These are phyloP conservation scores for Talaromyces verruculosus DNA, from an alignment of 2,329 filamentous ascomycete species.

Conservation along the genomic window DNA sequence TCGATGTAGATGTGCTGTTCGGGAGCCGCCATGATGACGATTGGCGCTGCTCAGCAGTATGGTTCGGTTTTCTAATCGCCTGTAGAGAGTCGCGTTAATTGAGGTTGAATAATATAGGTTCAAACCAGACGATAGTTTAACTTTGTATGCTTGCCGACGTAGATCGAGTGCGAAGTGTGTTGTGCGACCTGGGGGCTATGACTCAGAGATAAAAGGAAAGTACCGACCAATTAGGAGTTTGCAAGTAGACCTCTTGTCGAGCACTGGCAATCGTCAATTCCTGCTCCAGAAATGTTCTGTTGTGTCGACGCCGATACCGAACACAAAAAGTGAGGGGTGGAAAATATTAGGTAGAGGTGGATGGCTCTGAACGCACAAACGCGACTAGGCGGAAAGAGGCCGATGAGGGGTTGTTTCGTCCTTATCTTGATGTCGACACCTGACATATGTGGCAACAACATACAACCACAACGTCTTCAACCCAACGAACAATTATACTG, in stretches of 20 bases:
- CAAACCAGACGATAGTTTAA: not conserved
- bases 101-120: not conserved
- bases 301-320: not conserved
- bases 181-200: not conserved
- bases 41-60: conserved; percentile 1
- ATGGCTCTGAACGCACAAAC: conserved; percentile 7
- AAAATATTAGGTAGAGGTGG: not conserved
- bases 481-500: not conserved
- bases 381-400: conserved; percentile 8
- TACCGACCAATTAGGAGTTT: conserved; percentile 2
- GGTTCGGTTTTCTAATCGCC: not conserved
- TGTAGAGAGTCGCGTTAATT: not conserved
- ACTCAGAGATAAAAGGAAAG: conserved; percentile 11
- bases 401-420: conserved; percentile 2
- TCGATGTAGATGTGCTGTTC: conserved; percentile 62
- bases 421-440: conserved; percentile 2
- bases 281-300: not conserved
- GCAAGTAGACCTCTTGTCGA: not conserved
- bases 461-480: not conserved
- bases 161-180: not conserved
- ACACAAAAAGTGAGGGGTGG: conserved; percentile 7
- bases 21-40: conserved; percentile 38
- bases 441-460: conserved; percentile 1
- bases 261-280: not conserved
- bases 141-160: not conserved